Conservation (phyloP, 176 grass and related monocot species). For the Canna indica region DNA sequence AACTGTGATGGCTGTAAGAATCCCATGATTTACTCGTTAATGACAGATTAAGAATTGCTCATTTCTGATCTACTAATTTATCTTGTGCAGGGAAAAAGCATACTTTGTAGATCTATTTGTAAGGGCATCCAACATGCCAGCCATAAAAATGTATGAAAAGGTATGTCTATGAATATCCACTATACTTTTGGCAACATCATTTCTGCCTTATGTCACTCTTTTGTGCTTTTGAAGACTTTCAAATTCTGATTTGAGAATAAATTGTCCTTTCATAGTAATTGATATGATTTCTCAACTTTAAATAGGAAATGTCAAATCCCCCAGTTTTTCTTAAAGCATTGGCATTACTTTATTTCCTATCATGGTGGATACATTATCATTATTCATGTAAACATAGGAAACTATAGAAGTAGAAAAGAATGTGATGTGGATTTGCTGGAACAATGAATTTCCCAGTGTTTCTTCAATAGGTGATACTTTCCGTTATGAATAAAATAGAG, state of each 20-base stretch:
- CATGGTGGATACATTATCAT: too few species aligned
- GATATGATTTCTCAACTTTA: too few species aligned
- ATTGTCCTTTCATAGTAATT: background rate
- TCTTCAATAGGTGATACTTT: background rate
- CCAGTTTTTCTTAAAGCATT: too few species aligned
- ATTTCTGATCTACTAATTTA: background rate
- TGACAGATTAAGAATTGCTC: background rate
- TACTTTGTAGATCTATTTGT: slow-evolving; percentile 99
- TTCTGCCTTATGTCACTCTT: background rate
- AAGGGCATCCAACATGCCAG: slow-evolving; percentile 88
- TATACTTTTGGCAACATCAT: background rate
- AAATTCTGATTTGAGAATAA: background rate
- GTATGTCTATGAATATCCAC: slow-evolving; percentile 21
- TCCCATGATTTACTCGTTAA: too few species aligned
- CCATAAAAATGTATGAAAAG: slow-evolving; percentile 99
- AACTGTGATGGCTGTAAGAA: too few species aligned
- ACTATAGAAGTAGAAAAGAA: too few species aligned
- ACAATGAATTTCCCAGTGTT: background rate
- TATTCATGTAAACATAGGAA: too few species aligned
- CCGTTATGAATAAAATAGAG: background rate
- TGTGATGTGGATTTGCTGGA: background rate
- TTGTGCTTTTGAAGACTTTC: background rate
- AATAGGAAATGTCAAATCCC: too few species aligned
- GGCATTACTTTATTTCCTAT: too few species aligned
- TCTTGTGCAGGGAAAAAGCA: slow-evolving; percentile 76